Conservation (phyloP, 306 rosid genomes). For the Trifolium pratense region DNA sequence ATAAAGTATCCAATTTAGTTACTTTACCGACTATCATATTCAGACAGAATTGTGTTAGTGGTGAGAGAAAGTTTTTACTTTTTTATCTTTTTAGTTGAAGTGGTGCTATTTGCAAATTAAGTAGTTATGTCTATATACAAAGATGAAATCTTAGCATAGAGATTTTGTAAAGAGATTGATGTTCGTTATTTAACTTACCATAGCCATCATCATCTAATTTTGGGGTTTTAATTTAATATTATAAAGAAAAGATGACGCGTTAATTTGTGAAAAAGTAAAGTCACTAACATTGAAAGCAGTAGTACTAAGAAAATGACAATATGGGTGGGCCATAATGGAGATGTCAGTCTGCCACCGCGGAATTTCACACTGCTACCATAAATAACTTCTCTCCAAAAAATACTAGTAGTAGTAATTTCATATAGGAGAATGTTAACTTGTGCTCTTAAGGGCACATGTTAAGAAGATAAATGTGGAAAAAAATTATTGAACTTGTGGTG, state of each 20-base stretch:
- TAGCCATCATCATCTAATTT: not conserved
- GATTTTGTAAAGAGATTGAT: slow-evolving; percentile 7
- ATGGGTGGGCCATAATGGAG: not conserved
- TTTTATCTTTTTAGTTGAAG: not conserved
- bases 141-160: not conserved
- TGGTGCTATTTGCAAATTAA: slow-evolving; percentile 11
- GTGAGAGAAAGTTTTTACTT: not conserved
- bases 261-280: slow-evolving; percentile 17
- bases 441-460: too few species aligned
- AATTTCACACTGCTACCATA: not conserved
- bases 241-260: not conserved
- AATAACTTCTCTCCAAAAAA: too few species aligned
- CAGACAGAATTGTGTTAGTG: not conserved
- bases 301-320: not conserved
- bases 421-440: too few species aligned
- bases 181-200: not conserved
- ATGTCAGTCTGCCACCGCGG: slow-evolving; percentile 2
- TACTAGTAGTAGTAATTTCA: too few species aligned
- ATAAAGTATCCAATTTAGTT: not conserved
- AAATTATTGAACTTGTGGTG: too few species aligned
- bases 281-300: not conserved
- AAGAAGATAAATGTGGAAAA: too few species aligned
- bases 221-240: not conserved
- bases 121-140: not conserved
- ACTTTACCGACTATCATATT: not conserved